Percentiles rank a stretch among this genome's conserved stretches.
Conservation (phyloP, 768 basidiomycete genomes). For the Phaeotremella skinneri region DNA sequence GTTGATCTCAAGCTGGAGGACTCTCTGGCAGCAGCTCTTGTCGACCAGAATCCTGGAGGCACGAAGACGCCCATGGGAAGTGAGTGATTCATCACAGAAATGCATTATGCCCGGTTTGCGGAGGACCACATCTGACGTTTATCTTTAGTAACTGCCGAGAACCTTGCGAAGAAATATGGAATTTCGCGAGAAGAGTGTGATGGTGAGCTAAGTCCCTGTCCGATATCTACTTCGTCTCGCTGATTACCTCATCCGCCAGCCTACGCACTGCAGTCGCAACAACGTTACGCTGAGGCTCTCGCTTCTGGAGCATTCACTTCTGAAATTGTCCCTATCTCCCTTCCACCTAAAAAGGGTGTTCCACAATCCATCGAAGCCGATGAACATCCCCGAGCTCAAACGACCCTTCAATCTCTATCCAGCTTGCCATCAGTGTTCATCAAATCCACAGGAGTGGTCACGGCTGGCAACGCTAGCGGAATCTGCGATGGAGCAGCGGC, state of each 20-base stretch:
- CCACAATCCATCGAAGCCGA: conserved; percentile 40
- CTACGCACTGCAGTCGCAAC: conserved; percentile 52
- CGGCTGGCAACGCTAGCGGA: conserved; percentile 52
- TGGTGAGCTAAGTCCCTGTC: no score
- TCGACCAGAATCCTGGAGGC: conserved; percentile 52
- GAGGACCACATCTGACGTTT: conserved; percentile 2
- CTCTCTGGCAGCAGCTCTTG: conserved; percentile 51
- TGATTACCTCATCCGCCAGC: no score
- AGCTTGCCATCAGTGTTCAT: conserved; percentile 51
- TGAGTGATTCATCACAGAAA: conserved; percentile 18
- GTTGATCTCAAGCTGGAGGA: conserved; percentile 54
- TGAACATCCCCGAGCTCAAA: conserved; percentile 53
- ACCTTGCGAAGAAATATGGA: conserved; percentile 53
- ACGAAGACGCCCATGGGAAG: conserved; percentile 50
- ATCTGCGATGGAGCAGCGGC: conserved; percentile 55
- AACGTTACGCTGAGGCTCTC: conserved; percentile 47
- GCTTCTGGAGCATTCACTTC: conserved; percentile 45
- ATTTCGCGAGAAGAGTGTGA: conserved; percentile 53
- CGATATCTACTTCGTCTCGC: no score
- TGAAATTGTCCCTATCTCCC: conserved; percentile 41
- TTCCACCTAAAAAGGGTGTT: conserved; percentile 42
- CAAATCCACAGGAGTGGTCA: conserved; percentile 50
- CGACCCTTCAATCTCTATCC: conserved; percentile 46
- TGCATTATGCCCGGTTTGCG: conserved; percentile 14
- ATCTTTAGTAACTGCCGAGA: conserved; percentile 52